Evolutionary conservation across 306 rosid species (phyloP), one percentile per base, ranked within the genome.

Genomic region (Lathyrus sativus): DNA sequence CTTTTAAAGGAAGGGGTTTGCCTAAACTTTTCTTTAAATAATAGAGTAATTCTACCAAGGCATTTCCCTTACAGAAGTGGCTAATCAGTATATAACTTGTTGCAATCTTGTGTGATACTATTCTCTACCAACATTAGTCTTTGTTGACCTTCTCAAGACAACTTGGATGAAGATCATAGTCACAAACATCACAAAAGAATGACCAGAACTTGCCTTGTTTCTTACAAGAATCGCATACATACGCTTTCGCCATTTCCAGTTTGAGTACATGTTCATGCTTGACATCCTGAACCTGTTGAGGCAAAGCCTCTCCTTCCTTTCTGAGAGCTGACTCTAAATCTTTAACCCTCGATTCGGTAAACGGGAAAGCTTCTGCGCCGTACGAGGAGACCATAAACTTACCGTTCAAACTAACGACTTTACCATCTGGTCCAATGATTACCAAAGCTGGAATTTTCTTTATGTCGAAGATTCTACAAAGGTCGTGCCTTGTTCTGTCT

Each of bases 341-440:
- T 22, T 67, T 74, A 28, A 90, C 65, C 80, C 91, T 65, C 13
- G 80, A 54, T 38, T 86, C 90, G 2, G 99, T 88, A 42, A 90
- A 93, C 1, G 99, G 97, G 75, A 86, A 93, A 39, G 95, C 96
- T 72, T 85, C 84, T 5, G 95, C 91, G 2, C 99, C 98, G 44
- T 90, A 86, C 31, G 84, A 83, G 39, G 89, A 76, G 12, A 88
- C 65, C 83, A 85, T 59, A 0, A 85, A 80, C 78, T 80, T 88
- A 9, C 91, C 98, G 48, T 88, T 81, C 56, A 43, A 62, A 55
- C 77, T 80, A 41, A 72, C 33, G 54, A 81, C 76, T 78, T 88
- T 93, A 17, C 96, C 95, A 61, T 93, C 89, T 1, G 86, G 79
- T 46, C 95, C 97, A 17, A 93, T 76, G 9, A 93, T 60, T 54